phyloP scores from a whole-genome alignment of 768 basidiomycete species.

The Mycena haematopus region DNA sequence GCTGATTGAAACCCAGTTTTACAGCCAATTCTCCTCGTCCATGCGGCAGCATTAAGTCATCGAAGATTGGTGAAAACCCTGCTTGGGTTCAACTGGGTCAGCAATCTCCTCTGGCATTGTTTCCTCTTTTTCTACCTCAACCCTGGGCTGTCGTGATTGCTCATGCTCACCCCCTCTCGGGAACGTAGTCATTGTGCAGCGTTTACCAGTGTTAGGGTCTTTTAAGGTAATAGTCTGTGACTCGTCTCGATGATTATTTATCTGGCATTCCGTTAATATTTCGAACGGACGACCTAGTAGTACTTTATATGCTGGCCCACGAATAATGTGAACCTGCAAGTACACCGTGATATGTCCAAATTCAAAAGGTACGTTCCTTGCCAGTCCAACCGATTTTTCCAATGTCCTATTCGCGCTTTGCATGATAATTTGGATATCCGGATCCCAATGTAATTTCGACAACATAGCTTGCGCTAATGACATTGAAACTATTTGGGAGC shows the following conservation, averaged over 20 bases:
- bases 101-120: background rate
- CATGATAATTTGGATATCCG: conserved; percentile 33
- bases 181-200: background rate
- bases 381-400: background rate
- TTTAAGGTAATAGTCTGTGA: background rate
- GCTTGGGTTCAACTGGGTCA: no score
- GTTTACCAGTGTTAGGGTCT: background rate
- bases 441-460: conserved; percentile 26
- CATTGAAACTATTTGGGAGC: conserved; percentile 39
- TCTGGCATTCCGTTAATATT: background rate
- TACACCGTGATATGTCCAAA: background rate
- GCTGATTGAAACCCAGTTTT: no score
- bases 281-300: background rate
- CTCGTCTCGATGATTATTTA: background rate
- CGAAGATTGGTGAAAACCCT: conserved; percentile 18
- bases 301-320: background rate
- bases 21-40: no score
- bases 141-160: background rate
- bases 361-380: background rate
- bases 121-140: background rate
- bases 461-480: conserved; percentile 19
- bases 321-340: background rate
- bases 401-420: conserved; percentile 29
- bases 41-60: conserved; percentile 5
- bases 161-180: background rate